phyloP scores from a whole-genome alignment of 2,329 filamentous ascomycete genomes.

The Kalaharituber pfeilii region DNA sequence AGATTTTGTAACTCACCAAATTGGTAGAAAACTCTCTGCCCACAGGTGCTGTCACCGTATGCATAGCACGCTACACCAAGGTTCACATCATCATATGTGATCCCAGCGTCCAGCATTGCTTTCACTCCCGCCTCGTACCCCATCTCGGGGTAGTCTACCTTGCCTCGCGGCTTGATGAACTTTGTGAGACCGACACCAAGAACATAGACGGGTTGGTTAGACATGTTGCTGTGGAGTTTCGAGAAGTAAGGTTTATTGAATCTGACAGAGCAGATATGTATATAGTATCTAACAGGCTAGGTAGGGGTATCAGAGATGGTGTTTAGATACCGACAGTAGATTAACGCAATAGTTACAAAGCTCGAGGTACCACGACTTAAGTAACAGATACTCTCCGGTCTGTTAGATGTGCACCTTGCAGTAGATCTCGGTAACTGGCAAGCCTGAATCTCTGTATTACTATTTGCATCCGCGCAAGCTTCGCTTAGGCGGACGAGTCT shows the following conservation, averaged over 20 bases:
- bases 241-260: background rate
- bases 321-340: too few species aligned
- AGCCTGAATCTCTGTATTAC: too few species aligned
- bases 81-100: slow-evolving; percentile 93
- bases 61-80: slow-evolving; percentile 95
- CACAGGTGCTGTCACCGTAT: slow-evolving; percentile 88
- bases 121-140: slow-evolving; percentile 86
- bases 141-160: slow-evolving; percentile 86
- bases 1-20: slow-evolving; percentile 42
- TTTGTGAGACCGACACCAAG: slow-evolving; percentile 97
- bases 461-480: too few species aligned
- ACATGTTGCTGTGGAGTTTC: background rate
- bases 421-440: too few species aligned
- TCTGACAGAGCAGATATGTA: too few species aligned
- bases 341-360: too few species aligned
- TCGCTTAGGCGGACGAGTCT: too few species aligned
- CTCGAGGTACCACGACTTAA: too few species aligned
- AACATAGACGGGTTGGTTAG: slow-evolving; percentile 54
- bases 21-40: slow-evolving; percentile 95
- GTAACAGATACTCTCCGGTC: too few species aligned
- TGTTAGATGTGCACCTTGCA: too few species aligned
- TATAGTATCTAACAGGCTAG: too few species aligned
- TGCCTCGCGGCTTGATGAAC: slow-evolving; percentile 92
- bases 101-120: slow-evolving; percentile 57
- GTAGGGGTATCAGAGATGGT: too few species aligned